phyloP scores from a whole-genome alignment of 1,139 yeast genomes.

The Magnusiomyces sp. region DNA sequence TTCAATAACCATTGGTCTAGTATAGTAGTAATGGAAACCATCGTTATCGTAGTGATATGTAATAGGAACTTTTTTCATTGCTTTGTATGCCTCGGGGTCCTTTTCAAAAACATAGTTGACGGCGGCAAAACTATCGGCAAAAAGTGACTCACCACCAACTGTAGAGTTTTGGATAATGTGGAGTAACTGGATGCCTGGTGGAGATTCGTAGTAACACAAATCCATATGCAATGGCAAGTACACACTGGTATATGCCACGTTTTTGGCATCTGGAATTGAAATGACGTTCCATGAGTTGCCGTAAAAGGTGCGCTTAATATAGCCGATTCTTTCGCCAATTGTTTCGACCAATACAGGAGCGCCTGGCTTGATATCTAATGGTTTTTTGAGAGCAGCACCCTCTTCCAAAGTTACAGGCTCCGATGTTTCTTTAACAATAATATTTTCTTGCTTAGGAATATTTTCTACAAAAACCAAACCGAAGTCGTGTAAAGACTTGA shows the following conservation, averaged over 20 bases:
- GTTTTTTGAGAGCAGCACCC: slow-evolving; percentile 20
- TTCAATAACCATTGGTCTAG: slow-evolving; percentile 60
- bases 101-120: slow-evolving; percentile 44
- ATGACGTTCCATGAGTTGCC: slow-evolving; percentile 68
- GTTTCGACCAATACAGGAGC: slow-evolving; percentile 30
- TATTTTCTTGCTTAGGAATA: slow-evolving; percentile 38
- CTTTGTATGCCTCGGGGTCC: slow-evolving; percentile 59
- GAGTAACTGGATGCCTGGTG: slow-evolving; percentile 71
- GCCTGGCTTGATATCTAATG: slow-evolving; percentile 8
- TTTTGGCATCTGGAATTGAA: slow-evolving; percentile 52
- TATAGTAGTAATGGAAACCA: slow-evolving; percentile 54
- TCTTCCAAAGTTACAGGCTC: slow-evolving; percentile 13
- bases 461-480: slow-evolving; percentile 53
- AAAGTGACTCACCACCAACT: slow-evolving; percentile 61
- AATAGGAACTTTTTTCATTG: slow-evolving; percentile 55
- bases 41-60: slow-evolving; percentile 64
- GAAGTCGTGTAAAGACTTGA: slow-evolving; percentile 44
- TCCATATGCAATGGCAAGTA: slow-evolving; percentile 78
- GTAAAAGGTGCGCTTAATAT: slow-evolving; percentile 63
- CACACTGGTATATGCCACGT: slow-evolving; percentile 63
- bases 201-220: slow-evolving; percentile 68
- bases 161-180: slow-evolving; percentile 60
- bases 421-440: slow-evolving; percentile 17
- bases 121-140: slow-evolving; percentile 69
- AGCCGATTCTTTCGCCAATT: slow-evolving; percentile 58